These are phyloP conservation scores for Firmiana major DNA, from an alignment of 345 rosid species.

Conservation along the genomic window DNA sequence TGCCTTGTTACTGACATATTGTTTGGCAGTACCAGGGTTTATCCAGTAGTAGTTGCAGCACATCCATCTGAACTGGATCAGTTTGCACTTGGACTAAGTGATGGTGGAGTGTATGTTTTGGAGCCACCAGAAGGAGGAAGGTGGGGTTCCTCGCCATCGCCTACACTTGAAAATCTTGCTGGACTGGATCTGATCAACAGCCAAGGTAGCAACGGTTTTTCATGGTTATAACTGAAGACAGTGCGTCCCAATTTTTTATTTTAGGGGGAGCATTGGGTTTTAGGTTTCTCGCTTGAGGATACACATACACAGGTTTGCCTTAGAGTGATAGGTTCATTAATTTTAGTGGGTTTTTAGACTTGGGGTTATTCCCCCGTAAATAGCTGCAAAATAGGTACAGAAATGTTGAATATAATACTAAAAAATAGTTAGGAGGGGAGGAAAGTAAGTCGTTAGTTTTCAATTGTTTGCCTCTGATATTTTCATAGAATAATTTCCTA, in stretches of 20 bases:
- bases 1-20: neutral
- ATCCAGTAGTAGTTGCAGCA: conserved; percentile 36
- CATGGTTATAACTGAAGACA: neutral
- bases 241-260: neutral
- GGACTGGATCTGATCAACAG: conserved; percentile 38
- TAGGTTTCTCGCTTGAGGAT: neutral
- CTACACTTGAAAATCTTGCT: conserved; percentile 31
- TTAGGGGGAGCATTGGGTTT: conserved; percentile 1
- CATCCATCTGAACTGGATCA: conserved; percentile 43
- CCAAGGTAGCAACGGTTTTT: conserved; percentile 20
- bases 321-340: neutral
- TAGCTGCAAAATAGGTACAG: conserved; percentile 3
- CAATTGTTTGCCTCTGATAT: neutral
- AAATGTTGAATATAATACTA: neutral
- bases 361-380: conserved; percentile 6
- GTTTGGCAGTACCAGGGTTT: conserved; percentile 28
- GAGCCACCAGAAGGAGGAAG: conserved; percentile 40
- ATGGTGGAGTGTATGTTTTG: conserved; percentile 39
- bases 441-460: neutral
- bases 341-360: neutral
- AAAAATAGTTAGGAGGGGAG: neutral
- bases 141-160: conserved; percentile 30
- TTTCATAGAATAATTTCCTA: neutral
- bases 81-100: conserved; percentile 39
- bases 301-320: neutral